Base-by-base conservation (phyloP, 176 grass and related monocot species). In the Zea luxurians region DNA sequence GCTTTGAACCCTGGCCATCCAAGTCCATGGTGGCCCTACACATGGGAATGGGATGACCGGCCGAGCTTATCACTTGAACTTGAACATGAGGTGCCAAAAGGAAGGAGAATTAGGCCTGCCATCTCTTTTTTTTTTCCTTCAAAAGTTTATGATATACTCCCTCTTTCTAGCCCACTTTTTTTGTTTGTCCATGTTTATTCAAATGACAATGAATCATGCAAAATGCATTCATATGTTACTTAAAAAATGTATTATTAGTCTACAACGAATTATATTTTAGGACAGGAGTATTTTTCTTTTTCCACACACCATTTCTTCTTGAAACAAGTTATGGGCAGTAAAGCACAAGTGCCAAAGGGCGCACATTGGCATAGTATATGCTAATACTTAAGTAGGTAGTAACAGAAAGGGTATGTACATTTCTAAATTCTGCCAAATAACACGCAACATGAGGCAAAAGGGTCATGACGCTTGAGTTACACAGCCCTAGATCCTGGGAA, bases 1-100 rank as follows among this genome's bases (percentile, higher is more conserved):
- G 43, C 43, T 74, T 80, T 80, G n/a, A 68, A 74, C 70, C 17
- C 1, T 74, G 69, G 74, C 48, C 78, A 83, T 73, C 36, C 36
- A 9, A 61, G 44, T 20, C 12, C 54, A 62, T 13, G 62, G 15
- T 13, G 71, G 15, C 73, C 74, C 52, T 52, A 50, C 73, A 50
- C 73, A 69, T 21, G 55, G n/a, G n/a, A 58, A 20, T 58, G 2
- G 63, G 37, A 75, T 13, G 49, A 40, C 45, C 37, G 53, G 37
- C 63, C 46, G 74, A 64, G 37, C 75, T 72, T 72, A 57, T 78
- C 82, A n/a, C 66, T 35, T 18, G 8, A 48, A n/a, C 65, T 63
- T 43, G 45, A 54, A 78, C 13, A 3, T 3, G 53, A 47, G 37
- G 21, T 11, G 48, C 60, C 16, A 41, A 69, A 66, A 64, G 59